Conservation (phyloP, 2,329 filamentous ascomycete species). For the Penicillium hordei region DNA sequence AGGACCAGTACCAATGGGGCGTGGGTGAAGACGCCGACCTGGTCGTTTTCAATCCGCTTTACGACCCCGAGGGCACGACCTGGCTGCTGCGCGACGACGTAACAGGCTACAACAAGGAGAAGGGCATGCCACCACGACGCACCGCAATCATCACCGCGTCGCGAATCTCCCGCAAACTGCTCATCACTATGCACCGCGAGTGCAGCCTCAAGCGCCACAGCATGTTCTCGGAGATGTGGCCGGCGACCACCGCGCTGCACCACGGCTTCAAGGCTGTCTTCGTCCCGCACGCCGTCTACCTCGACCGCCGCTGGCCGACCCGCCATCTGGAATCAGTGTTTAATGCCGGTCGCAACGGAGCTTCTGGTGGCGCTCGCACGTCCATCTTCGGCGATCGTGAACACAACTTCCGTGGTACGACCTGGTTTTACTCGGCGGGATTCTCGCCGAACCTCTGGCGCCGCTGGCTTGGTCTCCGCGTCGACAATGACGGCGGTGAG, state of each 20-base stretch:
- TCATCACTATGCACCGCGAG: slow-evolving; percentile 87
- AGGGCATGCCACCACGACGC: slow-evolving; percentile 66
- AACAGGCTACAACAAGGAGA: slow-evolving; percentile 73
- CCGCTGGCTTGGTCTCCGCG: slow-evolving; percentile 79
- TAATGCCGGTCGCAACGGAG: slow-evolving; percentile 75
- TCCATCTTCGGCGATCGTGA: slow-evolving; percentile 80
- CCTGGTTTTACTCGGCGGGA: slow-evolving; percentile 87
- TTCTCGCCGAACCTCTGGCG: slow-evolving; percentile 81
- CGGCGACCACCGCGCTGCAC: slow-evolving; percentile 79
- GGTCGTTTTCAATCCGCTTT: slow-evolving; percentile 88
- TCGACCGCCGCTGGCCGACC: slow-evolving; percentile 82
- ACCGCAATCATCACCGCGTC: slow-evolving; percentile 86
- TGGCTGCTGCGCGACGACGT: slow-evolving; percentile 83
- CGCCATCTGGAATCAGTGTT: slow-evolving; percentile 74
- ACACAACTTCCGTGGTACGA: slow-evolving; percentile 82
- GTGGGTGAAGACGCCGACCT: slow-evolving; percentile 88
- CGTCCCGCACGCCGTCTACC: slow-evolving; percentile 82
- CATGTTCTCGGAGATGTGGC: slow-evolving; percentile 97
- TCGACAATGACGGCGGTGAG: slow-evolving; percentile 76
- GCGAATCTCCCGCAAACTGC: slow-evolving; percentile 74
- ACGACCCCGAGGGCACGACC: slow-evolving; percentile 81
- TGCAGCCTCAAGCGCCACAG: slow-evolving; percentile 81
- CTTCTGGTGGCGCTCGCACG: slow-evolving; percentile 69
- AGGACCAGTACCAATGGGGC: slow-evolving; percentile 82
- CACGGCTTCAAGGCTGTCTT: slow-evolving; percentile 93